Conservation (phyloP, 2,329 filamentous ascomycete species). For the Botrytis porri region DNA sequence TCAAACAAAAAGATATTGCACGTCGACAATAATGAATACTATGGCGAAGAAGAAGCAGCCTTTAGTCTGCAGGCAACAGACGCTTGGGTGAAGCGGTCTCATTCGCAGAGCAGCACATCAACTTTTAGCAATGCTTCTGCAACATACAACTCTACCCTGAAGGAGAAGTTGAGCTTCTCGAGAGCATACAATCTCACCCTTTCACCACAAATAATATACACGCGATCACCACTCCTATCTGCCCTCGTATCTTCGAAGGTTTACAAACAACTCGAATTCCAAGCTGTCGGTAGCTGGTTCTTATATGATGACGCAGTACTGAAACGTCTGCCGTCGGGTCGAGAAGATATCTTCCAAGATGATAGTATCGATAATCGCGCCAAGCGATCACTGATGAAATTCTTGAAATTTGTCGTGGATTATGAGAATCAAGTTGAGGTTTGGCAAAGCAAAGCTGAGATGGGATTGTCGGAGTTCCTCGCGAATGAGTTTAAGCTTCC, state of each 20-base stretch:
- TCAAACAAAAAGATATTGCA: constrained; percentile 90
- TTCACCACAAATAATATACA: constrained; percentile 82
- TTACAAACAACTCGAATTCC: constrained; percentile 87
- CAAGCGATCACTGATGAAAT: constrained; percentile 89
- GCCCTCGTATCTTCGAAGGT: constrained; percentile 85
- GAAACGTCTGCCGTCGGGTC: constrained; percentile 76
- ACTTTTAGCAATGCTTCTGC: constrained; percentile 35
- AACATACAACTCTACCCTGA: constrained; percentile 22
- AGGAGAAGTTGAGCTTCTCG: constrained; percentile 54
- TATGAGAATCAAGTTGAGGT: constrained; percentile 58
- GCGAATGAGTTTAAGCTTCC: constrained; percentile 65
- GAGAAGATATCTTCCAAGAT: constrained; percentile 88
- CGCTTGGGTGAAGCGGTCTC: constrained; percentile 59
- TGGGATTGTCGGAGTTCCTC: constrained; percentile 58
- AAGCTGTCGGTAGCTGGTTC: constrained; percentile 91
- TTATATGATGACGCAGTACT: constrained; percentile 55
- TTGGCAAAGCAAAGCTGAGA: constrained; percentile 57
- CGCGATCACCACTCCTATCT: constrained; percentile 72
- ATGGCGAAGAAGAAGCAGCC: constrained; percentile 82
- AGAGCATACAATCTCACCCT: constrained; percentile 80
- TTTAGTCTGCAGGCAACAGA: constrained; percentile 80
- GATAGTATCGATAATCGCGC: constrained; percentile 71
- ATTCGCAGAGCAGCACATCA: constrained; percentile 36
- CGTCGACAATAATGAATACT: constrained; percentile 82
- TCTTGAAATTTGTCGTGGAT: constrained; percentile 80